Evolutionary conservation across 2,329 filamentous ascomycete species (phyloP).

Genomic region (Didymella pinodella): DNA sequence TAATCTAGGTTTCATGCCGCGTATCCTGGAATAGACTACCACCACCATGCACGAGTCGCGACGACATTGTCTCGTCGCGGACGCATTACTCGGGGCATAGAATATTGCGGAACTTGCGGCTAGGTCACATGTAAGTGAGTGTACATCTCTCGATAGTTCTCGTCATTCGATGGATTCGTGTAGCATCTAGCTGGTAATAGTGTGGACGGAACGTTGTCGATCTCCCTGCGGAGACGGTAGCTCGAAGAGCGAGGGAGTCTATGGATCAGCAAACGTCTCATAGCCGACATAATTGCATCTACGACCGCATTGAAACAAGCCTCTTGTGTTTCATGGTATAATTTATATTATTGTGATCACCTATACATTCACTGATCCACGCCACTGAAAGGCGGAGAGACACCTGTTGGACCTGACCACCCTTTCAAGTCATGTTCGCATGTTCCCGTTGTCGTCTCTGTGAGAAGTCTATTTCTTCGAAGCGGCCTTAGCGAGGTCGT

Average conservation of each 20-base stretch:
- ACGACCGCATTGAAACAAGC: background rate
- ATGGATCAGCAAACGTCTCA: background rate
- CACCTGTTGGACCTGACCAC: background rate
- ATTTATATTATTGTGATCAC: conserved; percentile 1
- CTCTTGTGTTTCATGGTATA: background rate
- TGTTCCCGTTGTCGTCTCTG: background rate
- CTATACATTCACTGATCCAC: background rate
- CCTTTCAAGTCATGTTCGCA: background rate
- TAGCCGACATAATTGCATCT: background rate
- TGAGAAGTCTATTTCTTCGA: conserved; percentile 44
- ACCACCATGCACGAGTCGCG: background rate
- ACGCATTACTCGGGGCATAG: background rate
- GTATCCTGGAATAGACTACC: background rate
- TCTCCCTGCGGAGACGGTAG: background rate
- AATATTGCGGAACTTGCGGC: background rate
- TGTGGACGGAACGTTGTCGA: background rate
- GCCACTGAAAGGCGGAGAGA: background rate
- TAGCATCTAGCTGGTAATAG: background rate
- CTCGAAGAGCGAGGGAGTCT: background rate
- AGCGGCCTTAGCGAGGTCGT: conserved; percentile 67
- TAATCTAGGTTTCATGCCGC: background rate
- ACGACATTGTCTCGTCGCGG: background rate
- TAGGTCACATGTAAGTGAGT: background rate
- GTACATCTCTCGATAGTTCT: background rate
- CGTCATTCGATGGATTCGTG: background rate